Conservation (phyloP, 2,329 filamentous ascomycete genomes). For the Scedosporium aurantiacum region DNA sequence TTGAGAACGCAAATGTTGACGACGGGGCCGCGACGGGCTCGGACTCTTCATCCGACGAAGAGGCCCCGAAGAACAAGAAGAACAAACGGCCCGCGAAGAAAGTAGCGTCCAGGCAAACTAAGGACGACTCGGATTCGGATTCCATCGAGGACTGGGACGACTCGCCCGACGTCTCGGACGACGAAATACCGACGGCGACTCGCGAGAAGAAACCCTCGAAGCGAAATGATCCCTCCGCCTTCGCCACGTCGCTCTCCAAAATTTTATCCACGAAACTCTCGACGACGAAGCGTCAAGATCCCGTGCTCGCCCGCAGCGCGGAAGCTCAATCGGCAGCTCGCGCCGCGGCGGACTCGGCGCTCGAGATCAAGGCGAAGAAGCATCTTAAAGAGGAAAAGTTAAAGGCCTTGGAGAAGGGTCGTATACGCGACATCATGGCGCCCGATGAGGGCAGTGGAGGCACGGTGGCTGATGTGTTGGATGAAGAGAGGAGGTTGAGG, state of each 20-base stretch:
- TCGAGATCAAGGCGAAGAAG: constrained; percentile 71
- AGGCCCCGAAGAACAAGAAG: constrained; percentile 17
- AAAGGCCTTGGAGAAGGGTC: constrained; percentile 70
- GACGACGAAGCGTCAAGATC: constrained; percentile 69
- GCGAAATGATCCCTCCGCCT: constrained; percentile 82
- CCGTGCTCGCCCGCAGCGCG: constrained; percentile 77
- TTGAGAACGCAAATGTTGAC: constrained; percentile 41
- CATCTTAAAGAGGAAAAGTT: constrained; percentile 74
- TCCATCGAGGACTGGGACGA: constrained; percentile 23
- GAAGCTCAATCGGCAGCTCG: constrained; percentile 62
- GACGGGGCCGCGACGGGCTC: constrained; percentile 31
- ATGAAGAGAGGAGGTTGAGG: constrained; percentile 67
- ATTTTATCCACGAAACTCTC: constrained; percentile 86
- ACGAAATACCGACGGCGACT: constrained; percentile 16
- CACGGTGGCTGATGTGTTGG: constrained; percentile 45
- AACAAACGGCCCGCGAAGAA: constrained; percentile 13
- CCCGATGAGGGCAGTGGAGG: constrained; percentile 15
- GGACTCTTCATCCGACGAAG: constrained; percentile 22
- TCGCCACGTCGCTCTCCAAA: constrained; percentile 86
- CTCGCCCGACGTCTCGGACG: constrained; percentile 19
- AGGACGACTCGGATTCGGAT: constrained; percentile 15
- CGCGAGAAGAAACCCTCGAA: constrained; percentile 50
- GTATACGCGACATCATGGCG: constrained; percentile 70
- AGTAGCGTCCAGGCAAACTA: constrained; percentile 10
- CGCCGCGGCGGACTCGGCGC: constrained; percentile 60